phyloP scores from a whole-genome alignment of 345 rosid genomes.

The Cardamine chenopodiifolia region DNA sequence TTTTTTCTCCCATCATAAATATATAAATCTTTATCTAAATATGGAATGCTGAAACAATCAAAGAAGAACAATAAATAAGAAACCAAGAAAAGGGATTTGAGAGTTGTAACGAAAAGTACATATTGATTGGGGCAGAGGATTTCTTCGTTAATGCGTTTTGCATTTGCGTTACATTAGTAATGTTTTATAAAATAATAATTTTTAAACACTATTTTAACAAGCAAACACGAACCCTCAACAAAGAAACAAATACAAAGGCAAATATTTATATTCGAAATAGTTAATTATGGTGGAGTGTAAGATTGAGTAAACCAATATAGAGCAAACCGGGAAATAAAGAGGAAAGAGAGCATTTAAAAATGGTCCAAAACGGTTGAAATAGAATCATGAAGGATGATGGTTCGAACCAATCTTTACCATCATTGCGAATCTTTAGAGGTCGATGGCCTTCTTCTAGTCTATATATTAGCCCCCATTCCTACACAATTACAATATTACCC shows the following conservation, averaged over 20 bases:
- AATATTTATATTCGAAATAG: neutral
- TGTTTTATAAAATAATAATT: neutral
- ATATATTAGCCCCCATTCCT: conserved; percentile 44
- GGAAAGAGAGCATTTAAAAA: conserved; percentile 35
- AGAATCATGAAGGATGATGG: conserved; percentile 60
- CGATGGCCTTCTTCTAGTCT: conserved; percentile 51
- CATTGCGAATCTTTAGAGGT: conserved; percentile 85
- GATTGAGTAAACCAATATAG: conserved; percentile 44
- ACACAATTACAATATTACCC: conserved; percentile 43
- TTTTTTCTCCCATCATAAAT: conserved; percentile 4
- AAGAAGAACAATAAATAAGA: neutral
- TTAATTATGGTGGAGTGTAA: conserved; percentile 33
- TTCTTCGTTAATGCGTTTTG: neutral
- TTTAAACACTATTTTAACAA: neutral
- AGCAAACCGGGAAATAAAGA: conserved; percentile 38
- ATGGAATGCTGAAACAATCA: conserved; percentile 4
- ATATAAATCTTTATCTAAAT: conserved; percentile 30
- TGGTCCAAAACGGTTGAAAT: conserved; percentile 36
- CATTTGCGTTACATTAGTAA: neutral
- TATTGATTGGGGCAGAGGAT: neutral
- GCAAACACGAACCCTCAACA: neutral
- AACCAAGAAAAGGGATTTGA: neutral
- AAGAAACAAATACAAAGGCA: neutral
- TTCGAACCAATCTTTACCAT: conserved; percentile 79
- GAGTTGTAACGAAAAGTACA: neutral